Conservation (phyloP, 352 stramenopile genomes). For the Peronospora destructor region DNA sequence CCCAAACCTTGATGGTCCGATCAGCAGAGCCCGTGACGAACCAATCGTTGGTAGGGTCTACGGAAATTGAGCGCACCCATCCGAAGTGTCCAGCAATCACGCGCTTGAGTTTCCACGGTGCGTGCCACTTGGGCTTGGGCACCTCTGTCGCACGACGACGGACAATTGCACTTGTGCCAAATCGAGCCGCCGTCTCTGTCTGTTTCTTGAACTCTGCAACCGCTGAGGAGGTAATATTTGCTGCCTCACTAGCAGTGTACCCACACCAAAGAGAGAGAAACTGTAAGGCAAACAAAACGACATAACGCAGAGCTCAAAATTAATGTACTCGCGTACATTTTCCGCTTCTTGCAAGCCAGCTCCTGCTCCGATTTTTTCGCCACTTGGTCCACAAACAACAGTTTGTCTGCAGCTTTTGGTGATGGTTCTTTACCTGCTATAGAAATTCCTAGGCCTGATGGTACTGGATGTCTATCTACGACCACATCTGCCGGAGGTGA, state of each 20-base stretch:
- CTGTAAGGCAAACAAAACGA: conserved; percentile 4
- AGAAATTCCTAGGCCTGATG: conserved; percentile 14
- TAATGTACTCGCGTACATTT: conserved; percentile 31
- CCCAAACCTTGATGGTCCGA: conserved; percentile 98
- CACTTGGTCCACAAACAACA: conserved; percentile 52
- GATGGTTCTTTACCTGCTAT: conserved; percentile 9
- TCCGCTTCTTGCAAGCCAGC: conserved; percentile 38
- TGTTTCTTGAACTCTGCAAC: conserved; percentile 66
- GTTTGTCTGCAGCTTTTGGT: conserved; percentile 16
- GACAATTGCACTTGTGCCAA: conserved; percentile 59
- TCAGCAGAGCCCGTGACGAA: conserved; percentile 97
- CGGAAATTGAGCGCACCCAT: conserved; percentile 96
- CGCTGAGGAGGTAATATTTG: conserved; percentile 22
- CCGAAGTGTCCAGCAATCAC: conserved; percentile 94
- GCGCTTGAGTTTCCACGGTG: conserved; percentile 96
- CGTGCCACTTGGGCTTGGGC: conserved; percentile 96
- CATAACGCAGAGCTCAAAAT: neutral
- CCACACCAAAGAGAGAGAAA: too few relatives aligned
- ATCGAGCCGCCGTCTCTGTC: conserved; percentile 39
- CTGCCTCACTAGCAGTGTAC: conserved; percentile 13
- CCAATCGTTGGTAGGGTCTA: conserved; percentile 98
- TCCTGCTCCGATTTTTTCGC: conserved; percentile 47
- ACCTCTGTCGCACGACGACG: conserved; percentile 80
- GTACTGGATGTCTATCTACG: conserved; percentile 17
- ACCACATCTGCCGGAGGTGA: conserved; percentile 7